Base-by-base conservation (phyloP, 768 basidiomycete genomes). In the Russula lepida region DNA sequence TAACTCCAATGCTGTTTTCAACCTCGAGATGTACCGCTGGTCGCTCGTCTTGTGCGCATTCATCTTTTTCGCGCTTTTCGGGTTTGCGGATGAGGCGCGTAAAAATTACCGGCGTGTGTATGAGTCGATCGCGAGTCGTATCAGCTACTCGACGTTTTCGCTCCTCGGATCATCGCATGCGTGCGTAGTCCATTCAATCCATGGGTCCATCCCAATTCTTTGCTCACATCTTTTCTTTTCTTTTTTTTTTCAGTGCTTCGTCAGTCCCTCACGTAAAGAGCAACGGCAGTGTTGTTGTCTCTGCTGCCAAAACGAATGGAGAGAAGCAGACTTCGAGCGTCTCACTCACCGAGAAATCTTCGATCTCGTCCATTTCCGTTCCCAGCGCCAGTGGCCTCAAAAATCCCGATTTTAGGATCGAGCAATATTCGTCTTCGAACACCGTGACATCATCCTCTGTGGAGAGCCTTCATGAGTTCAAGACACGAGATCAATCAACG, bases 141-240 rank as follows among this genome's bases (percentile, higher is more conserved):
- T 75, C 57, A 69, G 74, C 5, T 46, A 58, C 47, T 56, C 53
- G 13, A 55, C 47, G 5, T 53, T 39, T 23, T 17, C 44, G n/a
- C 9, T 55, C 25, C 23, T 11, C 11, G 33, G 27, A 3, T 44
- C 62, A 2, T 60, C 59, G 11, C 37, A 53, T 44, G 41, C 8
- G 62, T 63, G 50, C 41, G 62, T 60, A n/a, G 15, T 21, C n/a
- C 11, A 44, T 44, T 11, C 19, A 4, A 11, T 21, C 2, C n/a
- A 41, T 0, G 1, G n/a, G 9, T 43, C 39, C 17, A n/a, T 41
- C n/a, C 1, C n/a, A 4, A 21, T 5, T 23, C n/a, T 21, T 23
- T 21, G 9, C 43, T 44, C 21, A 44, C 11, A 11, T 11, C n/a
- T n/a, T n/a, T n/a, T n/a, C n/a, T 35, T 35, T 35, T 12, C 8